Evolutionary conservation across 2,329 filamentous ascomycete genomes (phyloP), one percentile per base, ranked within the genome.

Genomic region (Fusarium albosuccineum): DNA sequence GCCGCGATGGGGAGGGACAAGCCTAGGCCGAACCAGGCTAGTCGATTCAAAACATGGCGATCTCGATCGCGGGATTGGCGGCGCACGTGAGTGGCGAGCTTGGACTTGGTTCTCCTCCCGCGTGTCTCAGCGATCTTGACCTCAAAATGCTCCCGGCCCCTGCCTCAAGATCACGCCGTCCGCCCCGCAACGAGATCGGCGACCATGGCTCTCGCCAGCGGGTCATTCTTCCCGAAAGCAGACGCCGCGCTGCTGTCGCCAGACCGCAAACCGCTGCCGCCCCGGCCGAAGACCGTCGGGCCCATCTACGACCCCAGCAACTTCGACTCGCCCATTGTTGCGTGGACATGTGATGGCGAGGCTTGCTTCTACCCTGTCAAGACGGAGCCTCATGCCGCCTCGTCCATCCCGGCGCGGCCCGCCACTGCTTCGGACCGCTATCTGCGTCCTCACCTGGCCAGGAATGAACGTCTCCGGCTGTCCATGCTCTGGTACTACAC

Each of bases 401-500:
- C 73, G 0, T 42, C 67, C 0, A 57, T 69, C 30, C 71, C 71
- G 3, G 26, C 39, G 2, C 55, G 45, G 13, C 60, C 65, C 1
- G 11, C 30, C 11, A 52, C 30, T 11, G 14, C 36, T 11, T 39
- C 53, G 22, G 22, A 22, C 11, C 60, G 54, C 33, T 77, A 77
- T 52, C 55, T 73, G 8, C 73, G 73, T 2, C 51, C 68, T 11
- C 58, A 41, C 7, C 40, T 78, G 16, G 67, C 75, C 33, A 67
- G 63, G 51, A 73, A 78, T 29, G 75, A 78, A 54, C 62, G 76
- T 6, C 59, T 78, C 7, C 57, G 75, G 36, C 39, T 76, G 36
- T 76, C 75, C 0, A 78, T 78, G 76, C 68, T 82, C 1, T 84
- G 79, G 75, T 84, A 84, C 57, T 82, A 83, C 34, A 81, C 81